These are phyloP conservation scores for Penicillium chermesinum DNA, from an alignment of 495 filamentous ascomycete species.

Conservation along the genomic window DNA sequence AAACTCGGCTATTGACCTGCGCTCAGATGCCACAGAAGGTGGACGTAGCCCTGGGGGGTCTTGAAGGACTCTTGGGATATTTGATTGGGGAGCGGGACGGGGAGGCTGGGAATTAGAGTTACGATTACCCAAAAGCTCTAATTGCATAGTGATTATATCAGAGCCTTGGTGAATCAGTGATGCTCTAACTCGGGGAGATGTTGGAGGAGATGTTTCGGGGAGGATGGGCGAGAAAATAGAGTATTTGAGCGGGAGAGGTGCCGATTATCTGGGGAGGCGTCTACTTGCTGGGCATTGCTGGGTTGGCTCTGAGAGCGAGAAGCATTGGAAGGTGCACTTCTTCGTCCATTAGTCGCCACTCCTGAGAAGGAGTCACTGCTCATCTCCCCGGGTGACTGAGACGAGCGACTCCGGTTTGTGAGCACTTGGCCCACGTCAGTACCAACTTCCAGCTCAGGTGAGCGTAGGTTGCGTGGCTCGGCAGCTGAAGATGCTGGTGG, in stretches of 20 bases:
- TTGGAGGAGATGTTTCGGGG: constrained; percentile 40
- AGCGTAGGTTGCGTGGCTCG: constrained; percentile 5
- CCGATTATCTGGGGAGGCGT: constrained; percentile 13
- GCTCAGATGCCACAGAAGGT: constrained; percentile 15
- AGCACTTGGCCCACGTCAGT: constrained; percentile 30
- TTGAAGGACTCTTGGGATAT: constrained; percentile 5
- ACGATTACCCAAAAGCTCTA: constrained; percentile 37
- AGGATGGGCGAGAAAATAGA: constrained; percentile 38
- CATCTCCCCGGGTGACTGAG: constrained; percentile 37
- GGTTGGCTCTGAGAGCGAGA: constrained; percentile 12
- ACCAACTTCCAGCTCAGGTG: constrained; percentile 11
- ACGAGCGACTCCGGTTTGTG: constrained; percentile 33
- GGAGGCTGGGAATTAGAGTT: constrained; percentile 25
- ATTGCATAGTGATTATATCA: constrained; percentile 47
- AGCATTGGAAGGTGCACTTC: constrained; percentile 17
- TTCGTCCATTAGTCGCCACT: constrained; percentile 23
- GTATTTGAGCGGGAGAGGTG: constrained; percentile 39
- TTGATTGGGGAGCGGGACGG: constrained; percentile 7
- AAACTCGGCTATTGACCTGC: constrained; percentile 35
- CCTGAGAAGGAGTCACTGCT: constrained; percentile 30
- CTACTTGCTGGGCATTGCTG: constrained; percentile 9
- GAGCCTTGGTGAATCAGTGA: constrained; percentile 44
- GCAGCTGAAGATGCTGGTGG: not conserved
- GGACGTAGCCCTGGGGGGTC: constrained; percentile 10
- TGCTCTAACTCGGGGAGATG: constrained; percentile 43